Evolutionary conservation across 495 filamentous ascomycete genomes (phyloP), one percentile per base, ranked within the genome.

Genomic region (Beverwykella pulmonaria): DNA sequence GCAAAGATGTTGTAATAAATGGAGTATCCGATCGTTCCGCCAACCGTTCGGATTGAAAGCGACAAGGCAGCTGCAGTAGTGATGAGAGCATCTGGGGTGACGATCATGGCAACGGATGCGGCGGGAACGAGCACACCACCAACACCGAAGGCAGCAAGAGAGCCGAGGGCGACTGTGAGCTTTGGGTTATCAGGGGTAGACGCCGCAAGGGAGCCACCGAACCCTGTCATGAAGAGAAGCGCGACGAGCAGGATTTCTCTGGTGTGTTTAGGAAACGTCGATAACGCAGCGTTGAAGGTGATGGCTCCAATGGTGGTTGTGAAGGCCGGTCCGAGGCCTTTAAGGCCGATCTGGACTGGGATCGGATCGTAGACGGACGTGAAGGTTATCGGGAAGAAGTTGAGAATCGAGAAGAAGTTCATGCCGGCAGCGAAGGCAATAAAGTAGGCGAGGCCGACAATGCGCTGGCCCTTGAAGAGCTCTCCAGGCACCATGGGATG

Each of bases 1-100:
- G 84, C 74, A 77, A 90, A 92, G 69, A 92, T 81, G 72, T 90
- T 92, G 82, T 87, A 91, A 81, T 92, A 92, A 62, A 87, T 83
- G 23, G 82, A 83, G 73, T 90, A 92, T 47, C 89, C 89, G 58
- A 92, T 85, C 32, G 84, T 79, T 36, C 89, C 88, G 34, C 89
- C 89, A 34, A 90, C 80, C 57, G 90, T 86, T 53, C 89, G 87
- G 63, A 91, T 86, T 23, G 87, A 83, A 53, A 91, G 85, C 1
- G 89, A 90, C n/a, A 76, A 59, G 2, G 74, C 73, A 14, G 71
- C 66, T 19, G 48, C 55, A 14, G 74, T 76, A 1, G 73, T 70
- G 53, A 76, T 75, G 44, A 76, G 55, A n/a, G 57, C 63, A 47
- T 75, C 73, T 2, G 74, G 74, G 20, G 67, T 68, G 10, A 68